Evolutionary conservation across 495 filamentous ascomycete species (phyloP).

Genomic region (Xeromyces bisporus): DNA sequence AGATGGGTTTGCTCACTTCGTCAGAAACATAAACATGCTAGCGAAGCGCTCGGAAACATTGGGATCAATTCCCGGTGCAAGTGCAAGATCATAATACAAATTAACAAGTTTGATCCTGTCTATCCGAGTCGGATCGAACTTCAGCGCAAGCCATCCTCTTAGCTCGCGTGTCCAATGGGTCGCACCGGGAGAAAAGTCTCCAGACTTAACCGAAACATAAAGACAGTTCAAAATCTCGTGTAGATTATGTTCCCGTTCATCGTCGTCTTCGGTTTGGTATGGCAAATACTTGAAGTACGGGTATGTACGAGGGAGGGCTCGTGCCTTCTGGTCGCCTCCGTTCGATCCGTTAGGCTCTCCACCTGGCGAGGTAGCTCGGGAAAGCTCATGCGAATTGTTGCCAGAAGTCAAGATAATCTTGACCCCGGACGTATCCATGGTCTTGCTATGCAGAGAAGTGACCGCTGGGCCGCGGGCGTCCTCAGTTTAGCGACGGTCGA

Average conservation of each 20-base stretch:
- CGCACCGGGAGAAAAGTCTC: conserved; percentile 86
- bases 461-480: neutral
- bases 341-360: conserved; percentile 38
- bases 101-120: conserved; percentile 69
- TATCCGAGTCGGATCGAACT: conserved; percentile 81
- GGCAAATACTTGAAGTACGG: conserved; percentile 81
- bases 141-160: conserved; percentile 83
- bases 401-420: conserved; percentile 28
- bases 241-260: conserved; percentile 53
- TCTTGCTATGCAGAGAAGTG: conserved; percentile 9
- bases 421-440: conserved; percentile 23
- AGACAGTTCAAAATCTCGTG: conserved; percentile 80
- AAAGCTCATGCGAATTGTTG: conserved; percentile 36
- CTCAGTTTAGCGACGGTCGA: neutral
- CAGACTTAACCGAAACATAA: conserved; percentile 75
- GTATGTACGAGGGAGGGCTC: conserved; percentile 78
- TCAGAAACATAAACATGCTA: conserved; percentile 88
- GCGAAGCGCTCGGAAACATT: conserved; percentile 75
- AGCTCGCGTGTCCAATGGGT: conserved; percentile 96
- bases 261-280: conserved; percentile 64
- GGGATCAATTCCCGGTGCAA: conserved; percentile 78
- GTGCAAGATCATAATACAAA: conserved; percentile 84
- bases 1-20: conserved; percentile 44
- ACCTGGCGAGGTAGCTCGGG: conserved; percentile 50
- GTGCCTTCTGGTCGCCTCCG: conserved; percentile 37